Evolutionary conservation across 306 rosid species (phyloP).

Genomic region (Pterocarpus santalinus): DNA sequence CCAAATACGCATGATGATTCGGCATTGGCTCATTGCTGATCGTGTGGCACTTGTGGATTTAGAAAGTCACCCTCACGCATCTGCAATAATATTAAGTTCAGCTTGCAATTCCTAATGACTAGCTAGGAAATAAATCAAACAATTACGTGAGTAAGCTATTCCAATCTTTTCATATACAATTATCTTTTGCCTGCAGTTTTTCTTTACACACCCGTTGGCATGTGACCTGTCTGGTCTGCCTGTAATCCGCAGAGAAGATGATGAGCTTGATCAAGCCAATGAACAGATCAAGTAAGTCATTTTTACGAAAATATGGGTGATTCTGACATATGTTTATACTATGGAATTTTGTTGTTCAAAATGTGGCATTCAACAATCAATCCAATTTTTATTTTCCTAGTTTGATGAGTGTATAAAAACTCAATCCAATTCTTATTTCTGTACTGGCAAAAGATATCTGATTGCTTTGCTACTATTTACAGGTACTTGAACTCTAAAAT

Average conservation of each 20-base stretch:
- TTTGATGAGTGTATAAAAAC: constrained; percentile 15
- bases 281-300: constrained; percentile 76
- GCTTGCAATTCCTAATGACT: constrained; percentile 32
- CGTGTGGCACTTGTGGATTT: neutral
- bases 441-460: neutral
- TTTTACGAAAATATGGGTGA: constrained; percentile 6
- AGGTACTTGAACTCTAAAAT: constrained; percentile 70
- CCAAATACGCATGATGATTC: neutral
- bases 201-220: constrained; percentile 79
- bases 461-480: constrained; percentile 18
- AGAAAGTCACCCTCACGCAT: constrained; percentile 5
- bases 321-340: constrained; percentile 11
- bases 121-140: constrained; percentile 17
- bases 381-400: constrained; percentile 3
- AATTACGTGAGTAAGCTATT: constrained; percentile 19
- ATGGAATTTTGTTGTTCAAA: neutral
- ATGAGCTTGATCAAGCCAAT: constrained; percentile 56
- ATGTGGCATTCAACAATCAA: constrained; percentile 1
- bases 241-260: constrained; percentile 55
- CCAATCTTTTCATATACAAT: constrained; percentile 27
- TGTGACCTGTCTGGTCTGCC: constrained; percentile 83
- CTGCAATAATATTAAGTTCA: constrained; percentile 1
- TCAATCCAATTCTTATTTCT: neutral
- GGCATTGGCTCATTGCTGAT: neutral
- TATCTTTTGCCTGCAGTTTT: constrained; percentile 69